A percentile compares a stretch with the other conserved stretches of the same genome.
Evolutionary conservation across 768 basidiomycete genomes (phyloP).

Genomic region (Calocybe cyanea): DNA sequence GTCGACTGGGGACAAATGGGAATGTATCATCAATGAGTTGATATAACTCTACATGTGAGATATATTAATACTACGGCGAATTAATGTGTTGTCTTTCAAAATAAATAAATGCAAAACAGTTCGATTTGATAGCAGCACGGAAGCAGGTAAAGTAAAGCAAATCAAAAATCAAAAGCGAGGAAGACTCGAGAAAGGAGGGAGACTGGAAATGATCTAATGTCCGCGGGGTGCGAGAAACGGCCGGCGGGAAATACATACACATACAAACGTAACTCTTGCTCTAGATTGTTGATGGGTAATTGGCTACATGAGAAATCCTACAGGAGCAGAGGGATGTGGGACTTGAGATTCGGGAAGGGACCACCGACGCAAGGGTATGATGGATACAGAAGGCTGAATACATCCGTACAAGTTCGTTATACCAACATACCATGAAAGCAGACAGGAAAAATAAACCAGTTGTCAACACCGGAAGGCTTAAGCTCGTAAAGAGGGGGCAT

Average conservation of each 20-base stretch:
- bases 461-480: not conserved
- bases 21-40: too few relatives aligned
- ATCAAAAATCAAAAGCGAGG: too few relatives aligned
- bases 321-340: not conserved
- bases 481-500: not conserved
- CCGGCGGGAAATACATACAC: not conserved
- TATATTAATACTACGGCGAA: too few relatives aligned
- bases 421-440: not conserved
- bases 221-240: not conserved
- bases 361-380: conserved; percentile 9
- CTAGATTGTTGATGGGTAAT: not conserved
- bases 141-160: too few relatives aligned
- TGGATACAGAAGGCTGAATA: not conserved
- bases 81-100: too few relatives aligned
- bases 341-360: conserved; percentile 11
- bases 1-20: too few relatives aligned
- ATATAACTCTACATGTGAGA: too few relatives aligned
- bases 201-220: not conserved
- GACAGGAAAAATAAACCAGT: not conserved
- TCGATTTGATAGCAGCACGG: too few relatives aligned
- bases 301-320: not conserved
- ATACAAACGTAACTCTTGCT: not conserved
- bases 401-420: too few relatives aligned
- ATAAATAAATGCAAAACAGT: too few relatives aligned
- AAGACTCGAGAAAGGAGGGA: not conserved